Evolutionary conservation across 106 monocot species (phyloP), one percentile per base, ranked within the genome.

Genomic region (Gastrodia elata): DNA sequence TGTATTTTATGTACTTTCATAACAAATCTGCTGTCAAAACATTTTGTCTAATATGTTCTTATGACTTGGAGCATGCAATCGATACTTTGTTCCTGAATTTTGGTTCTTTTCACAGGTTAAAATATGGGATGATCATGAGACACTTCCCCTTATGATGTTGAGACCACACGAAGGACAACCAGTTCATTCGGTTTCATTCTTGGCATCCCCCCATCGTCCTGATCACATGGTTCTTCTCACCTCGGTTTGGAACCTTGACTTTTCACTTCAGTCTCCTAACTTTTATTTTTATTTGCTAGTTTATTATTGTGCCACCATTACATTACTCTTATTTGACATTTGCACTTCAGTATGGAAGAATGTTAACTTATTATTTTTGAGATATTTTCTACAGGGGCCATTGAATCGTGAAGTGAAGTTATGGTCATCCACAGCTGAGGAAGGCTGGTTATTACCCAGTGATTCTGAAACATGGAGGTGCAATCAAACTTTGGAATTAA

Each of bases 381-480:
- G 70, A 14, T 71, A 79, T 34, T 61, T 75, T 20, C 41, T 64
- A 61, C 42, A 98, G 97, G 97, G 97, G 52, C 90, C 93, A 65
- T 79, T 98, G 26, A 98, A 91, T 65, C 77, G 93, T 68, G 97
- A 98, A 85, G 82, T 98, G 52, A 98, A 93, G 72, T 70, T 98
- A 36, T 98, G 97, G 97, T 71, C 83, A 5, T 91, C 97, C 25
- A 43, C 81, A 36, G 74, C 82, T 65, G 85, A 88, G 71, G 97
- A 93, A 78, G 97, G 97, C 37, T 93, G 91, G 93, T 74, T 93
- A 8, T 76, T 93, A 55, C 82, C 93, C 13, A 88, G 85, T 82
- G 97, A 98, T 58, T 83, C 91, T 55, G 97, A 98, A 77, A 74
- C 86, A 78, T 98, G 93, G 97, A 79, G 80, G 8, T 98, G 97